Evolutionary conservation across 257 asterid genomes (phyloP).

Genomic region (Solanum paucissectum): DNA sequence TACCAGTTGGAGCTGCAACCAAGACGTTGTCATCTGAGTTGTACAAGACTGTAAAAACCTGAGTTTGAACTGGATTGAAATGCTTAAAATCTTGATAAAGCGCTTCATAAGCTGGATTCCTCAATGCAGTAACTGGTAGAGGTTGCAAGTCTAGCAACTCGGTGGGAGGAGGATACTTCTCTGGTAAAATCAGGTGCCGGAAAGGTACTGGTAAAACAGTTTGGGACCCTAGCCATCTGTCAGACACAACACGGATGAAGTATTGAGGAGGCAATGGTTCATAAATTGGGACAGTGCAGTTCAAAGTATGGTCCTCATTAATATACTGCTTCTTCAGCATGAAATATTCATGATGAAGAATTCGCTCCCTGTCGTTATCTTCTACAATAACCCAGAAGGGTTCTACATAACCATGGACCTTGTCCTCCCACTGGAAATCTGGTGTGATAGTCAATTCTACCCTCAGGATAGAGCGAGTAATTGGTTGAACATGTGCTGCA

Average conservation of each 20-base stretch:
- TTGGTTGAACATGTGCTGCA: slow-evolving; percentile 29
- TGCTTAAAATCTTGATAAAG: slow-evolving; percentile 24
- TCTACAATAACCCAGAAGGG: slow-evolving; percentile 37
- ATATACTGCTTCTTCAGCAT: slow-evolving; percentile 26
- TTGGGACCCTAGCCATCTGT: slow-evolving; percentile 31
- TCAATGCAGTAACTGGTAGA: slow-evolving; percentile 26
- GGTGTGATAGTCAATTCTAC: slow-evolving; percentile 30
- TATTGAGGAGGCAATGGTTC: slow-evolving; percentile 36
- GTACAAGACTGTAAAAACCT: slow-evolving; percentile 17
- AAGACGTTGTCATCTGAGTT: slow-evolving; percentile 23
- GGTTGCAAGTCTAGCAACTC: slow-evolving; percentile 34
- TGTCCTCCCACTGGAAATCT: slow-evolving; percentile 35
- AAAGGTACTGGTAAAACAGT: slow-evolving; percentile 27
- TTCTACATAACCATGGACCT: slow-evolving; percentile 33
- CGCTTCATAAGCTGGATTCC: slow-evolving; percentile 24
- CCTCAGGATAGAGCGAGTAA: slow-evolving; percentile 27
- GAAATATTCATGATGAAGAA: slow-evolving; percentile 31
- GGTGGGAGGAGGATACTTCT: slow-evolving; percentile 31
- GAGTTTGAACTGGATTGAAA: slow-evolving; percentile 38
- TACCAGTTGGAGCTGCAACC: slow-evolving; percentile 35
- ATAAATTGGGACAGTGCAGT: slow-evolving; percentile 24
- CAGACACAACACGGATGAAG: slow-evolving; percentile 26
- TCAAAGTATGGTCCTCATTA: slow-evolving; percentile 26
- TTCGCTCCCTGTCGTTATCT: slow-evolving; percentile 27
- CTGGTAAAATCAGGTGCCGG: slow-evolving; percentile 30